Conservation (phyloP, 768 basidiomycete genomes). For the Suillus weaverae region DNA sequence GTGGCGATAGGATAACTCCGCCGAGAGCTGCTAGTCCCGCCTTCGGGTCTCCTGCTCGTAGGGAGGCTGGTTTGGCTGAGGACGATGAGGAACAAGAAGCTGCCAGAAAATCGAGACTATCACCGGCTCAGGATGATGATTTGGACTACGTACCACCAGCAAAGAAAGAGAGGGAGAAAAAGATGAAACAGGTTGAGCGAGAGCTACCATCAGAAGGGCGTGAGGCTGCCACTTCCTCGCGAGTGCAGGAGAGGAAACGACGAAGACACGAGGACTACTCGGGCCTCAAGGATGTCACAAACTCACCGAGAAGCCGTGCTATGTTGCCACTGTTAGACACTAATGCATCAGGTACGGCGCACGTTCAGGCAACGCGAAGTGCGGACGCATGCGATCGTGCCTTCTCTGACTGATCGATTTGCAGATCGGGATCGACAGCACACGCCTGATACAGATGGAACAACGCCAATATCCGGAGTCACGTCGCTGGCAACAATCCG, state of each 20-base stretch:
- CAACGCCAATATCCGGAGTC: conserved; percentile 35
- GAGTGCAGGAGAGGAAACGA: conserved; percentile 41
- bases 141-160: conserved; percentile 18
- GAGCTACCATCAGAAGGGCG: conserved; percentile 22
- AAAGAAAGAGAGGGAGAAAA: conserved; percentile 47
- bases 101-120: conserved; percentile 18
- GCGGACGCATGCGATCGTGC: background rate
- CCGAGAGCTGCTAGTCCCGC: conserved; percentile 67
- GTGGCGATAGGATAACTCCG: conserved; percentile 39
- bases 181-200: conserved; percentile 21
- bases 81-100: conserved; percentile 54
- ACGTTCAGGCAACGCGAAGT: background rate
- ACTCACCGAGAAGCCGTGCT: conserved; percentile 45
- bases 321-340: conserved; percentile 39
- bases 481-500: conserved; percentile 37
- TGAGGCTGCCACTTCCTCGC: conserved; percentile 23
- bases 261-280: conserved; percentile 38
- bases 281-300: conserved; percentile 63
- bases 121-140: conserved; percentile 20
- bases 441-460: conserved; percentile 36
- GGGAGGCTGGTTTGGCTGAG: conserved; percentile 55
- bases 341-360: conserved; percentile 35
- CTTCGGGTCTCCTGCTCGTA: conserved; percentile 59
- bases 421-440: conserved; percentile 38
- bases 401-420: conserved; percentile 18